Evolutionary conservation across 768 basidiomycete species (phyloP).

Genomic region (Phlebiopsis flavidoalba): DNA sequence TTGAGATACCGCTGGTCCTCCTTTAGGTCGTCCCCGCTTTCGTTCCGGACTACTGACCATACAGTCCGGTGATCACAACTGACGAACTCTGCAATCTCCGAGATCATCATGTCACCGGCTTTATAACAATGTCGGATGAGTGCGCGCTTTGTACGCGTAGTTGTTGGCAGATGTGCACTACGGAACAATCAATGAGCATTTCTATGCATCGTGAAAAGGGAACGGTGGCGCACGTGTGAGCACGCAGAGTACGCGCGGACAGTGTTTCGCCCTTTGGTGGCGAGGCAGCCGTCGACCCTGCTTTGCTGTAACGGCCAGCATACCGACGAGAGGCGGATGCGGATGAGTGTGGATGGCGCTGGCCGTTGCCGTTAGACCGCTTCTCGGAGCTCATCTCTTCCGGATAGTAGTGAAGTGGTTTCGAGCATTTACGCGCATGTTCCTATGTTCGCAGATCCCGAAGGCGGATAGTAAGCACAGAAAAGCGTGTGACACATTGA

Average conservation of each 20-base stretch:
- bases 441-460: not conserved
- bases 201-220: not conserved
- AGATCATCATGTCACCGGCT: not conserved
- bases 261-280: not conserved
- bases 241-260: not conserved
- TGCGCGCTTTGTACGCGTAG: not conserved
- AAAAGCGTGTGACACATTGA: not conserved
- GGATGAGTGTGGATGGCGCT: not conserved
- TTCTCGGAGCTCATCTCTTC: not conserved
- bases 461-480: not conserved
- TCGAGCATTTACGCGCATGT: not conserved
- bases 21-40: not conserved
- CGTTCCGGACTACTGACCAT: slow-evolving; percentile 1
- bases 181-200: not conserved
- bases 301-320: not conserved
- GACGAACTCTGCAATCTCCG: slow-evolving; percentile 1
- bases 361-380: not conserved
- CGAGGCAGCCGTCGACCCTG: not conserved
- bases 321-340: not conserved
- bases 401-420: not conserved
- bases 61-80: not conserved
- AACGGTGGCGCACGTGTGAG: not conserved
- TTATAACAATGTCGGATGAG: not conserved
- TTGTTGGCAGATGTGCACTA: not conserved
- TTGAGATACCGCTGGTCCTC: not conserved